Conservation (phyloP, 2,329 filamentous ascomycete genomes). For the Acrocalymma vagum region DNA sequence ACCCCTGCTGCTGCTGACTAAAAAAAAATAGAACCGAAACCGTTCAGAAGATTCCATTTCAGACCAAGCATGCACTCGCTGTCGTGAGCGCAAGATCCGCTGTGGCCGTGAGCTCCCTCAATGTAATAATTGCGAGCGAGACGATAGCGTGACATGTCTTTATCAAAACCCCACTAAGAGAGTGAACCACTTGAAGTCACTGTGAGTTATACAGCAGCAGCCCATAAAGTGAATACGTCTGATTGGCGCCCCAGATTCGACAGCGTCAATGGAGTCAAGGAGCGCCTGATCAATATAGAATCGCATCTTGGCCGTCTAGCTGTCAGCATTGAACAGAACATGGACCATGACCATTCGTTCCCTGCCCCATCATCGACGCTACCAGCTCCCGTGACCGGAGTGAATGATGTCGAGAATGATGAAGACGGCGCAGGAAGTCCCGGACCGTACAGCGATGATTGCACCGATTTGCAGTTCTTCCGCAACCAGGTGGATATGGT, state of each 20-base stretch:
- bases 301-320: constrained; percentile 1
- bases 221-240: too few species aligned
- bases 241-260: too few species aligned
- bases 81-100: constrained; percentile 8
- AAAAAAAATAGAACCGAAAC: too few species aligned
- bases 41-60: constrained; percentile 2
- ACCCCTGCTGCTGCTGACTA: too few species aligned
- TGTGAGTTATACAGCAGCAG: too few species aligned
- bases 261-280: constrained; percentile 2
- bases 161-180: constrained; percentile 8
- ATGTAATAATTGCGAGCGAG: constrained; percentile 8
- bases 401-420: background rate
- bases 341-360: background rate
- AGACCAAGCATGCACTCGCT: constrained; percentile 7
- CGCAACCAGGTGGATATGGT: constrained; percentile 6
- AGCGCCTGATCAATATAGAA: constrained; percentile 3
- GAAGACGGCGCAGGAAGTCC: too few species aligned
- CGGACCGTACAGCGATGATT: too few species aligned
- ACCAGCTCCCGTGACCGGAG: background rate
- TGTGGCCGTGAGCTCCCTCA: constrained; percentile 7
- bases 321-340: background rate
- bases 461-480: constrained; percentile 4
- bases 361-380: background rate
- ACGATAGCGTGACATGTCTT: constrained; percentile 4
- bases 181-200: constrained; percentile 7